Base-by-base conservation (phyloP, 805 yeast genomes). In the Saturnispora sanitii region DNA sequence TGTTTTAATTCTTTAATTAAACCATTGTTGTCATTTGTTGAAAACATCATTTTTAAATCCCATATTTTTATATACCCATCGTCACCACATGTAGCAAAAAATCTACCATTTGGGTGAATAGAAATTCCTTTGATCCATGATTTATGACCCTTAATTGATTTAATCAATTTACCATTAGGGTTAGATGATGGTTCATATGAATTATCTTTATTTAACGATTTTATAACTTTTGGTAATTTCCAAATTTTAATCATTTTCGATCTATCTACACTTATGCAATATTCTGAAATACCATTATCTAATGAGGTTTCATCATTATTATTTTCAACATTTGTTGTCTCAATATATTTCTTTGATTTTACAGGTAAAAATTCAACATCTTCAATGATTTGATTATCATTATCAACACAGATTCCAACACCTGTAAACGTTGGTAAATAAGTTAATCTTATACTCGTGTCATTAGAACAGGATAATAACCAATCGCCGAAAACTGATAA, bases 331-430 rank as follows among this genome's bases (percentile, higher is more conserved):
- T n/a, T n/a, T n/a, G n/a, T n/a, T n/a, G n/a, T n/a, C n/a, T n/a
- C 81, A 19, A 84, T 53, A 44, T 64, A 65, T 22, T 51, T 48
- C 51, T 73, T 70, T 4, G 79, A 62, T 0, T 58, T 46, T 32
- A 3, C 3, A 2, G 94, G 94, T 15, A 87, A 68, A 47, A 86
- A 77, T 32, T 69, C 69, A 8, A 75, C 79, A 30, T 74, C 70
- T 54, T 88, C 96, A 11, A 88, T 70, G 12, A 86, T 96, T 60
- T 85, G 95, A 13, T 70, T 69, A 60, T 88, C 96, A 0, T 94
- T 94, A n/a, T n/a, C n/a, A 17, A 78, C 55, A 54, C 85, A 69
- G 33, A 77, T 62, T 0, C 82, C 74, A 6, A 79, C 57, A 1
- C 85, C 85, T 2, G 77, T 76, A 0, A 88, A 88, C 1, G 81